These are phyloP conservation scores for Mimosa bimucronata DNA, from an alignment of 306 rosid species.

Conservation along the genomic window DNA sequence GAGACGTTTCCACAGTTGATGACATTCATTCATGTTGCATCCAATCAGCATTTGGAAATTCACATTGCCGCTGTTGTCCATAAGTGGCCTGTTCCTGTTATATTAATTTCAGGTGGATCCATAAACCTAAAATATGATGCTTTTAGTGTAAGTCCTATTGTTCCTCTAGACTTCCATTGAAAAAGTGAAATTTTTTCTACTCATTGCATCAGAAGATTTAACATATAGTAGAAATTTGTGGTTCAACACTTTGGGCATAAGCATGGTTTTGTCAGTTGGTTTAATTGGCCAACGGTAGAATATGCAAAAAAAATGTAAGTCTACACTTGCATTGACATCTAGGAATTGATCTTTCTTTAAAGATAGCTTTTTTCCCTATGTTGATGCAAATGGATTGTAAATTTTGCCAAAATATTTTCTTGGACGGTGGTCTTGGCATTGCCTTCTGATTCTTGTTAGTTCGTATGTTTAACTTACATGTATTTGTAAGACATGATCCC, in stretches of 20 bases:
- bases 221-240: conserved; percentile 2
- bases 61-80: conserved; percentile 50
- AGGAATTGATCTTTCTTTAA: conserved; percentile 1
- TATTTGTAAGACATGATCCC: neutral
- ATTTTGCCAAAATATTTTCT: neutral
- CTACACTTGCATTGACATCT: conserved; percentile 26
- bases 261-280: neutral
- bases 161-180: conserved; percentile 20
- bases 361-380: neutral
- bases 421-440: neutral
- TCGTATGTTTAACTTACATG: conserved; percentile 7
- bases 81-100: conserved; percentile 75
- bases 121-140: conserved; percentile 75
- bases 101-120: conserved; percentile 73
- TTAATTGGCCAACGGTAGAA: conserved; percentile 12
- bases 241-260: conserved; percentile 1
- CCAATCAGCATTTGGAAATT: conserved; percentile 69
- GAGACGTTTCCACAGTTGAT: conserved; percentile 57
- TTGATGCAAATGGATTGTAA: neutral
- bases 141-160: conserved; percentile 62
- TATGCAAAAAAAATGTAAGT: too few species aligned
- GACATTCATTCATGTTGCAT: conserved; percentile 72
- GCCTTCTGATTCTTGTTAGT: neutral
- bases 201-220: neutral
- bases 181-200: neutral